Evolutionary conservation across 345 rosid species (phyloP), one percentile per base, ranked within the genome.

Genomic region (Reutealis trisperma): DNA sequence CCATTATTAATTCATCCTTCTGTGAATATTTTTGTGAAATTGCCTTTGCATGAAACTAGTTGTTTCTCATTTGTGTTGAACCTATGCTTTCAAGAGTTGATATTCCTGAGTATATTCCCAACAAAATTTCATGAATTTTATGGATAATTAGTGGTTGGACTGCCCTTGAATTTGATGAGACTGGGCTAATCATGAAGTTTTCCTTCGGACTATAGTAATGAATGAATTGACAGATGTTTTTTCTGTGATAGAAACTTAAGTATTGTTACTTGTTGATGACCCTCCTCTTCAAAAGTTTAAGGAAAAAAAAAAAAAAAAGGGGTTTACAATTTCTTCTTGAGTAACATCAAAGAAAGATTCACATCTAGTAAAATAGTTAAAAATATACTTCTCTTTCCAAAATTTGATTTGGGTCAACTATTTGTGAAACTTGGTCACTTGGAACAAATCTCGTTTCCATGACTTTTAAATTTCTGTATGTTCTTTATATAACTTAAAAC

Each of bases 151-250:
- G 59, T 18, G 21, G 8, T 2, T 67, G 51, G 70, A 2, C 2
- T 72, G 6, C 25, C 15, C 54, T 60, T 60, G 67, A 25, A 60
- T 25, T 72, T 47, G 49, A 44, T 41, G 44, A 44, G 67, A 72
- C 25, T 45, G 54, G 1, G 32, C 16, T 21, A 19, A 52, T 49
- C 3, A 15, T 37, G 22, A 64, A 65, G 21, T 52, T 21, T 13
- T 52, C 21, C 16, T 51, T 52, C 16, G 19, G 21, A 52, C 59
- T 13, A 15, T 49, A 2, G 47, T 65, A 5, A 21, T 68, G 19
- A 32, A 47, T 25, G 34, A 27, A 51, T 24, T 67, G 6, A 25
- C 34, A 22, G 12, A 14, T 19, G 19, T 67, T 47, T 45, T 15
- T 8, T 6, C 12, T 68, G 34, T 47, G 24, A 27, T 70, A 55